Base-by-base conservation (phyloP, 2,329 filamentous ascomycete genomes). In the Paecilomyces sp. region DNA sequence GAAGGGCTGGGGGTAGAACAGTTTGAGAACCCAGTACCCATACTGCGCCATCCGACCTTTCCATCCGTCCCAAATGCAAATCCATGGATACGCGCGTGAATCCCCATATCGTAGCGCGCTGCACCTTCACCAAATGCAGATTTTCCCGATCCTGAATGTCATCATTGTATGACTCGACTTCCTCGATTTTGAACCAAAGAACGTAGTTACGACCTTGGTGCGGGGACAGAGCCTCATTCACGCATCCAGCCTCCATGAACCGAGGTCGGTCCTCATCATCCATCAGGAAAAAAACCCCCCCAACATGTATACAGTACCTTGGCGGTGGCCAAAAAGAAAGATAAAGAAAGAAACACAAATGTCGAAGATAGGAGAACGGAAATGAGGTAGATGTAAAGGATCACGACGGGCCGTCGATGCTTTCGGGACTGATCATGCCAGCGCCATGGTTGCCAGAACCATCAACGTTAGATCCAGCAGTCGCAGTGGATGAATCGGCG, bases 351-450 rank as follows among this genome's bases (percentile, higher is more conserved):
- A 53, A 13, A 53, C 18, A 30, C 28, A 53, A 11, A 53, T 53
- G 11, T 53, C 4, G 51, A 13, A 53, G 51, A 53, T 53, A 53
- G 51, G 51, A 28, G 18, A 18, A 57, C 57, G 31, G 36, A 28
- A n/a, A 47, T 34, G 22, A 13, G 28, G 33, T 41, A 54, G n/a
- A 31, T 22, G 31, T 51, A 22, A 18, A 33, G 55, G 33, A 52
- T 67, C 34, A 62, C 60, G 57, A 63, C 65, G 73, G 78, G 60
- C 69, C 78, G 74, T 83, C 82, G 65, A 91, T 85, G 73, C 90
- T 92, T 76, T 93, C 87, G 3, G 91, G 91, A 70, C 90, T 94
- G 81, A 93, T 91, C 85, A 93, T 91, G 22, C 88, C 88, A 33
- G 86, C 85, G 18, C 81, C 83, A 57, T 61, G 60, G 33, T 57